These are phyloP conservation scores for Alopecurus myosuroides DNA, from an alignment of 176 grass and related monocot genomes.

Conservation along the genomic window DNA sequence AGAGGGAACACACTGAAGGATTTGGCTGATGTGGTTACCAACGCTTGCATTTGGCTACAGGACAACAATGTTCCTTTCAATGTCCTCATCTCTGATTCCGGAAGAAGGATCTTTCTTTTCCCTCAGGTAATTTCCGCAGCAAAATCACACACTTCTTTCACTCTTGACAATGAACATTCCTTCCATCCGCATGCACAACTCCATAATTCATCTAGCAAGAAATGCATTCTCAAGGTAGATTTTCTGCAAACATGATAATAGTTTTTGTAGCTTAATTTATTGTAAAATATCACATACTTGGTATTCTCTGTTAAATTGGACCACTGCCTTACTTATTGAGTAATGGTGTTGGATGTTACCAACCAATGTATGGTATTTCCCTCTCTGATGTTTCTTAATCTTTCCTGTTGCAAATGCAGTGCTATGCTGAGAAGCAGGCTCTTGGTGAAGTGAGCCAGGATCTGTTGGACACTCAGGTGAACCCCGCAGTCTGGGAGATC, in stretches of 20 bases:
- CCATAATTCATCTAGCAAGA: background rate
- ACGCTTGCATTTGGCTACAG: slow-evolving; percentile 66
- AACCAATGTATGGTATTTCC: background rate
- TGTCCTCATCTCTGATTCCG: slow-evolving; percentile 57
- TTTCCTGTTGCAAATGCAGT: slow-evolving; percentile 32
- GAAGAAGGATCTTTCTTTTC: slow-evolving; percentile 59
- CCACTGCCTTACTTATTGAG: background rate
- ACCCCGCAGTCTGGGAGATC: slow-evolving; percentile 83
- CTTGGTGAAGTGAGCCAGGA: slow-evolving; percentile 65
- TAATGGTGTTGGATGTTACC: background rate
- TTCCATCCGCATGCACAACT: background rate
- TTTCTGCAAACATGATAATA: background rate
- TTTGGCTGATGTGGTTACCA: slow-evolving; percentile 54
- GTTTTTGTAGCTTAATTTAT: background rate
- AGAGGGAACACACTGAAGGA: slow-evolving; percentile 56
- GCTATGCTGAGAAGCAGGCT: slow-evolving; percentile 79
- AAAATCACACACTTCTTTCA: background rate
- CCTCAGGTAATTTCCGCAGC: slow-evolving; percentile 46
- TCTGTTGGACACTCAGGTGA: slow-evolving; percentile 72
- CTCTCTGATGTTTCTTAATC: background rate
- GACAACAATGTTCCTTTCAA: slow-evolving; percentile 74
- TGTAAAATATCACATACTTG: background rate
- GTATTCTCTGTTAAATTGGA: background rate
- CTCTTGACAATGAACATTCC: background rate
- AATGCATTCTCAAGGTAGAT: background rate